Conservation (phyloP, 106 monocot species). For the Dendrobium nobile region DNA sequence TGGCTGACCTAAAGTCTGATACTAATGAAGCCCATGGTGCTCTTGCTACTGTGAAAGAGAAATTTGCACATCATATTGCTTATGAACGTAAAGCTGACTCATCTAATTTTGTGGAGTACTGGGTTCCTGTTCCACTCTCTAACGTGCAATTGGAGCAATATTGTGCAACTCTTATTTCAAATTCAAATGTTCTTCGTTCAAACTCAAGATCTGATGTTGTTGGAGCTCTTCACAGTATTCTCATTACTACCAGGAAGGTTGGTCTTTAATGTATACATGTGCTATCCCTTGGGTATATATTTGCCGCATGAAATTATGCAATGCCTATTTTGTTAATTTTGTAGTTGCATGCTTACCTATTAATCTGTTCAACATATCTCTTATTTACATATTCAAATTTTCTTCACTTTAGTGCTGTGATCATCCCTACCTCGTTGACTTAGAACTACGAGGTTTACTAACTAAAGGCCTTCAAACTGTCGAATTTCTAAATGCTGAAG, state of each 20-base stretch:
- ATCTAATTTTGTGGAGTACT: conserved; percentile 72
- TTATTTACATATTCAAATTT: conserved; percentile 1
- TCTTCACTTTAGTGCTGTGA: conserved; percentile 76
- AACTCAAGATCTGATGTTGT: conserved; percentile 51
- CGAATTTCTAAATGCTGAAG: conserved; percentile 67
- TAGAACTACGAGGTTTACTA: conserved; percentile 41
- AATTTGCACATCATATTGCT: conserved; percentile 39
- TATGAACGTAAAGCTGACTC: conserved; percentile 47
- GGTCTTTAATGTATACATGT: neutral
- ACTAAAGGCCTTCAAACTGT: conserved; percentile 28
- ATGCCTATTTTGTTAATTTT: neutral
- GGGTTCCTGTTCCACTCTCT: conserved; percentile 88
- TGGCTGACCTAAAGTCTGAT: conserved; percentile 12
- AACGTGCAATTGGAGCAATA: conserved; percentile 86
- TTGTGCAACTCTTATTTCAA: conserved; percentile 58
- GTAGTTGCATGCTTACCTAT: neutral
- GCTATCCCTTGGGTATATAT: neutral
- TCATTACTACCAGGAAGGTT: conserved; percentile 71
- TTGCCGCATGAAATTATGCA: neutral
- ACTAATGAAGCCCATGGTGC: conserved; percentile 15
- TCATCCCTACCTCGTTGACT: conserved; percentile 83
- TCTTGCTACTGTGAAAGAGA: conserved; percentile 42
- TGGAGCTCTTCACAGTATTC: conserved; percentile 61
- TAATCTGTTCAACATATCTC: neutral
- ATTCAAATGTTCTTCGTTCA: conserved; percentile 48